These are phyloP conservation scores for Begonia fuchsioides DNA, from an alignment of 306 rosid species.

Conservation along the genomic window DNA sequence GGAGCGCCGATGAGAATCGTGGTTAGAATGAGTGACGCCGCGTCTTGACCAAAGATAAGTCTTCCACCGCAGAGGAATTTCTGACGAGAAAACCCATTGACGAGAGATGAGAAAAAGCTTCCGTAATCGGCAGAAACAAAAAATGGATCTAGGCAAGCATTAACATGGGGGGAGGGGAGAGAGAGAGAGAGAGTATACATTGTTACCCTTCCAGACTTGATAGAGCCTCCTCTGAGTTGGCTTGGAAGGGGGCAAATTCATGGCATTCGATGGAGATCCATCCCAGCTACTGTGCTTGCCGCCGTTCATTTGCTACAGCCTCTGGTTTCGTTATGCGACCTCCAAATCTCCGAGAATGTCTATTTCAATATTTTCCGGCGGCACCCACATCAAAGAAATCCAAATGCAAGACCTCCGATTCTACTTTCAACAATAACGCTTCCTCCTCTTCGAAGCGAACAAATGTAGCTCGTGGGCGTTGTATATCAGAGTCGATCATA, in stretches of 20 bases:
- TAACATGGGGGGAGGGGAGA: neutral
- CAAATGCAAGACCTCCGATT: neutral
- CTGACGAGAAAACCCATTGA: conserved; percentile 20
- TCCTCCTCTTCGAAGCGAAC: too few species aligned
- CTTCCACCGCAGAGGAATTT: conserved; percentile 86
- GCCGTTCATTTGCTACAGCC: conserved; percentile 1
- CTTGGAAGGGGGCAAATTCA: conserved; percentile 7
- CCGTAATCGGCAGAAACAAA: too few species aligned
- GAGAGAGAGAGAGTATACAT: conserved; percentile 3
- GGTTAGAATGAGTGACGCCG: conserved; percentile 51
- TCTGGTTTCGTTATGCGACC: conserved; percentile 2
- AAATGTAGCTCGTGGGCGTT: too few species aligned
- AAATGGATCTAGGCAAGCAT: too few species aligned
- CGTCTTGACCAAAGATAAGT: conserved; percentile 72
- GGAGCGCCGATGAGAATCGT: conserved; percentile 71
- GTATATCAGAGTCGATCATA: too few species aligned
- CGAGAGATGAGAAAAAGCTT: too few species aligned
- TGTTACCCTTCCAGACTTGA: conserved; percentile 16
- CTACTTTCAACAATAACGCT: too few species aligned
- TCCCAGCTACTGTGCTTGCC: conserved; percentile 6
- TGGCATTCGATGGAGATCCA: conserved; percentile 14
- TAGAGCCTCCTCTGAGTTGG: conserved; percentile 11
- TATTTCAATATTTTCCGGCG: neutral
- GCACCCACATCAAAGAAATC: conserved; percentile 7
- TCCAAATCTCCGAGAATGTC: conserved; percentile 5